Evolutionary conservation across 352 stramenopile genomes (phyloP), one percentile per base, ranked within the genome.

Genomic region (Globisporangium spinosum): DNA sequence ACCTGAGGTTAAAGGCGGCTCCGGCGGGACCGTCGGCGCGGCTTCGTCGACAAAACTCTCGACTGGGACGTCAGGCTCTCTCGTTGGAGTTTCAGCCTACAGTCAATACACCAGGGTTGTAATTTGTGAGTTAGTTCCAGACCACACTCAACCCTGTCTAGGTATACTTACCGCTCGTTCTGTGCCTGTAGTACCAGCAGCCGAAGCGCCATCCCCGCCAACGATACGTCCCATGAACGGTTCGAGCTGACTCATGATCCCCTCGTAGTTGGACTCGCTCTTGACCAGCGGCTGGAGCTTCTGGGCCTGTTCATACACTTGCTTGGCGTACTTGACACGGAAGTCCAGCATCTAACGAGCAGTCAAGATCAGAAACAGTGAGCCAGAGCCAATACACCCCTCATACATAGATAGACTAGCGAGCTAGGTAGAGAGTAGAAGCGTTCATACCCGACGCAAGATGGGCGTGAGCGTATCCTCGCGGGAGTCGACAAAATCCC

Each of bases 401-500:
- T 22, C 40, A 49, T 22, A 9, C 27, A 29, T 32, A 32, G 40
- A n/a, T 3, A 49, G 15, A n/a, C 15, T 20, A 49, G 40, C 5
- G 15, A 49, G 15, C 17, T 20, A 51, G 34, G 2, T 27, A 34
- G 17, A 47, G 2, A 8, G 4, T 20, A 20, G 15, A 35, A 49
- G 22, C 4, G 4, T 17, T n/a, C 75, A 9, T 67, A 85, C 75
- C 17, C 87, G 82, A 34, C 86, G 76, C 56, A 95, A 62, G 12
- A 95, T 74, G 13, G 87, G 83, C 13, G 74, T 74, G 17, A 95
- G 74, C 7, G 82, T 85, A 17, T 78, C 62, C 49, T 95, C 87
- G 29, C 85, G 77, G 27, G 79, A 75, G 51, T 71, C 69, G 23
- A 88, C 76, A 58, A 95, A 95, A 6, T 82, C 76, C 7, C 82